Evolutionary conservation across 768 basidiomycete species (phyloP).

Genomic region (Serendipita sp.): DNA sequence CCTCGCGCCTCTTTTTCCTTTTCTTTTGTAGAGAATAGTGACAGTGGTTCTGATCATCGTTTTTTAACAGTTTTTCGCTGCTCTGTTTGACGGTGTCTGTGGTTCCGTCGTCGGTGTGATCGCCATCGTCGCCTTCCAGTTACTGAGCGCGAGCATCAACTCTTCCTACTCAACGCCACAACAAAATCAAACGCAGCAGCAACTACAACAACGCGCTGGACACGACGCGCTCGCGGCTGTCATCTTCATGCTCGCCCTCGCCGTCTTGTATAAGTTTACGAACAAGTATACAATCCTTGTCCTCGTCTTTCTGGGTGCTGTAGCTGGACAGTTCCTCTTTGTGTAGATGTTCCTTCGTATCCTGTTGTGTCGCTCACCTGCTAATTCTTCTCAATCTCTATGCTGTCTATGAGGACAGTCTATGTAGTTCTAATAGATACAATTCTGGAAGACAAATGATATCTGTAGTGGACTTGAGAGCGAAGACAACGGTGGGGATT

Average conservation of each 20-base stretch:
- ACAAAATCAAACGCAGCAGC: background rate
- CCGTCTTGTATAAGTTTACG: background rate
- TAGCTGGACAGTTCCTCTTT: slow-evolving; percentile 3
- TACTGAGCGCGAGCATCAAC: background rate
- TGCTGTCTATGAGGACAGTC: too few species aligned
- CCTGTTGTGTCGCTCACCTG: too few species aligned
- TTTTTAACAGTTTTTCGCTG: background rate
- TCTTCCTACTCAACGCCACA: too few species aligned
- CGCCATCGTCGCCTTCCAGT: background rate
- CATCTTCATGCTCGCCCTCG: slow-evolving; percentile 1
- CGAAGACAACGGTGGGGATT: too few species aligned
- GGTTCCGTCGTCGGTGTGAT: background rate
- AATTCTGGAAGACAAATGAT: too few species aligned
- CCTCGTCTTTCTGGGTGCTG: background rate
- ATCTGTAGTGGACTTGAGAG: too few species aligned
- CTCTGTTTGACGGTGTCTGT: background rate
- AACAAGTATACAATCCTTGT: background rate
- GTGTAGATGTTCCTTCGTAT: too few species aligned
- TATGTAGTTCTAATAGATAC: too few species aligned
- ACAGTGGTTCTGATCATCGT: too few species aligned
- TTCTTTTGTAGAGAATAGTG: too few species aligned
- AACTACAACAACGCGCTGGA: background rate
- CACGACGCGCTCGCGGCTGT: background rate
- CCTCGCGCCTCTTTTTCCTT: too few species aligned
- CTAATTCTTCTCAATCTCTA: too few species aligned